phyloP scores from a whole-genome alignment of 164 flowering plant genomes.

The Nymphaea thermarum region DNA sequence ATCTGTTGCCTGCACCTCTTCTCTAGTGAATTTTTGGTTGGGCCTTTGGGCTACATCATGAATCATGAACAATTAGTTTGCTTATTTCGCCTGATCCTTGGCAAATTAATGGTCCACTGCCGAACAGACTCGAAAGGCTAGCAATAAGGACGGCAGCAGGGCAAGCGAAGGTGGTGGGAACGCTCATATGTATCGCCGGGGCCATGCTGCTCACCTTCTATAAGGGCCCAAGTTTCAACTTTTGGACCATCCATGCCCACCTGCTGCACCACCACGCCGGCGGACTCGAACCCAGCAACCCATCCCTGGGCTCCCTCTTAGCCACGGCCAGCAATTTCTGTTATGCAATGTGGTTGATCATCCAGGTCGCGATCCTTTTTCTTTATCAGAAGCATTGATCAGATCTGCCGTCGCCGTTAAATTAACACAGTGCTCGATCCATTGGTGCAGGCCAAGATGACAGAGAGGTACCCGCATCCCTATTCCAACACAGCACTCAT shows the following conservation, averaged over 20 bases:
- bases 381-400: too few species aligned
- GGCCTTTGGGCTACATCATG: too few species aligned
- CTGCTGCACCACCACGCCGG: background rate
- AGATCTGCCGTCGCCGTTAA: too few species aligned
- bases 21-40: too few species aligned
- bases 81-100: too few species aligned
- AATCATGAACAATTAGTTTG: too few species aligned
- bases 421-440: too few species aligned
- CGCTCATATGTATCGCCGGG: constrained; percentile 43
- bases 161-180: constrained; percentile 46
- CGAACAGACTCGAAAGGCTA: constrained; percentile 32
- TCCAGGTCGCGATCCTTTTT: constrained; percentile 21
- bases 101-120: background rate
- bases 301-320: constrained; percentile 18
- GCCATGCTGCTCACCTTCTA: constrained; percentile 69
- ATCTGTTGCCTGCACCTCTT: too few species aligned
- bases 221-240: constrained; percentile 33
- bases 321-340: constrained; percentile 21
- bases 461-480: constrained; percentile 22
- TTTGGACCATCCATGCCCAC: background rate
- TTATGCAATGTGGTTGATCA: constrained; percentile 31
- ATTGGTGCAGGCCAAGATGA: constrained; percentile 28
- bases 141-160: constrained; percentile 21
- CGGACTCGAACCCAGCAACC: constrained; percentile 12
- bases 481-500: constrained; percentile 38